Evolutionary conservation across 805 yeast genomes (phyloP), one percentile per base, ranked within the genome.

Genomic region (Candida insectorum): DNA sequence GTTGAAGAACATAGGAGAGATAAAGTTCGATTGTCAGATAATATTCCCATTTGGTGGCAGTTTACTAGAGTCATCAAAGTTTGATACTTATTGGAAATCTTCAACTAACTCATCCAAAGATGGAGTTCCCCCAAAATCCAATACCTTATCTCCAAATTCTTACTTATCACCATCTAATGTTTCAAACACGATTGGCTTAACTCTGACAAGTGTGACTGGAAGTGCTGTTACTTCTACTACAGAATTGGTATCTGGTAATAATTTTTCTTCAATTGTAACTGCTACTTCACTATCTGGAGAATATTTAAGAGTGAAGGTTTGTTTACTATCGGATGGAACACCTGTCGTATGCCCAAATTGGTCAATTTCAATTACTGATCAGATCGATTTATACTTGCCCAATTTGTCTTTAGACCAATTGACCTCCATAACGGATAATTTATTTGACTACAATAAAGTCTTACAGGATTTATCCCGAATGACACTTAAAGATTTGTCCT

Each of bases 71-170:
- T 83, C 94, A 26, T 81, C 95, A 8, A 86, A 87, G 62, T 88
- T 85, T 54, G 97, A 89, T 51, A 91, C 97, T 0, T 91, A 91
- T 60, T 91, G 98, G 98, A 93, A 89, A 58, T 81, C 70, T 1
- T 65, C 95, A 1, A 85, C 96, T 0, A 74, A 81, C 28, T 60
- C 59, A 12, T 58, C 58, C 28, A 52, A 53, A 17, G 48, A 51
- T 10, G 26, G 26, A 14, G 12, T 28, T 10, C 31, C 33, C 5
- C 9, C 24, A 9, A 33, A 26, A 14, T 24, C 34, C 12, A 31
- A 25, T 14, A 19, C 32, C 14, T 23, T 24, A 6, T 63, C 71
- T 3, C 71, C 71, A 2, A 62, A 60, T 41, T 62, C 59, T 37
- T 58, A 62, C 34, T 55, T 64, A 34, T 61, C 69, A 1, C 69